Percentiles rank a stretch among this genome's conserved stretches.
phyloP scores from a whole-genome alignment of 768 basidiomycete genomes.

The Kwoniella europaea region DNA sequence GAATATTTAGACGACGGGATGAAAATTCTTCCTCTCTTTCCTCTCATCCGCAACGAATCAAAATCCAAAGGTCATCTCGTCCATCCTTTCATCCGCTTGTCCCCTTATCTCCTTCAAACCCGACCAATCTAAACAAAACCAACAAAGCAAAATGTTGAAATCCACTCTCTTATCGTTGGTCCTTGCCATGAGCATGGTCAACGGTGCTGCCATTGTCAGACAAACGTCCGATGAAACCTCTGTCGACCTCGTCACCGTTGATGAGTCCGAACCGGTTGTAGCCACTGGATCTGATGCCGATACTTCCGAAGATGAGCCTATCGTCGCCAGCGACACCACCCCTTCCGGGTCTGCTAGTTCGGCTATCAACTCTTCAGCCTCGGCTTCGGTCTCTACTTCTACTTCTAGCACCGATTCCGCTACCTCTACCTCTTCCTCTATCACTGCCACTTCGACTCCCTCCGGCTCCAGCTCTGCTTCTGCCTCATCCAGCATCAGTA shows the following conservation, averaged over 20 bases:
- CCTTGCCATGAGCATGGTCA: conserved; percentile 1
- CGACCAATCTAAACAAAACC: background rate
- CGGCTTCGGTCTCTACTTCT: conserved; percentile 2
- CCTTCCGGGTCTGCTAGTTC: background rate
- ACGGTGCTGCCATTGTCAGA: conserved; percentile 14
- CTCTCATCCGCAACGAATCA: background rate
- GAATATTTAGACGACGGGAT: background rate
- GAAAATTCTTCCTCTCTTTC: background rate
- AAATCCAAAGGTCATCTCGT: background rate
- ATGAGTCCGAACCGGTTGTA: conserved; percentile 13
- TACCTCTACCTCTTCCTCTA: background rate
- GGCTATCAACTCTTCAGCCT: too few relatives aligned
- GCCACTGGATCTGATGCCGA: conserved; percentile 1
- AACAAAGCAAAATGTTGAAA: background rate
- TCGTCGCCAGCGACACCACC: background rate
- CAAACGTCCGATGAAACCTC: background rate
- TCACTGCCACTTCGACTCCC: background rate
- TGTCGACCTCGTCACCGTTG: conserved; percentile 4
- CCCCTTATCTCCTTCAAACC: background rate
- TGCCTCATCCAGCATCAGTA: background rate
- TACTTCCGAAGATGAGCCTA: background rate
- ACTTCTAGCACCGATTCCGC: background rate
- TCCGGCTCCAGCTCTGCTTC: background rate
- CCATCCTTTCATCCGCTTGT: background rate
- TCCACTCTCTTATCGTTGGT: background rate